Base-by-base conservation (phyloP, 768 basidiomycete genomes). In the Mycena vitilis region DNA sequence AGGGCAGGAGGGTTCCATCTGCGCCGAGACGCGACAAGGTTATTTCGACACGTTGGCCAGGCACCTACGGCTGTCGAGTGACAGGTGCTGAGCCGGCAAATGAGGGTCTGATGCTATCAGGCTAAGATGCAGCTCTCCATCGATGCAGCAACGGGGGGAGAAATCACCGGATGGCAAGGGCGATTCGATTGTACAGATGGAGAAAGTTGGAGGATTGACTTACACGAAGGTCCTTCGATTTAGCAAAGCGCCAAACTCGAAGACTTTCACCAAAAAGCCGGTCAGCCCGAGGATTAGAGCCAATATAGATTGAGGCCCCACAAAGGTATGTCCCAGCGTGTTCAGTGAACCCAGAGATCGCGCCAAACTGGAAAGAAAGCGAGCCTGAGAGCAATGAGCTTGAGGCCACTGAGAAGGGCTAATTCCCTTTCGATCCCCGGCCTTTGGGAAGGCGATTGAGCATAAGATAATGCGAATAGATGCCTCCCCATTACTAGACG, bases 31-130 rank as follows among this genome's bases (percentile, higher is more conserved):
- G 65, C 56, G 48, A 61, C 56, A 66, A 66, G 59, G 42, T 20
- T 66, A 66, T 55, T 60, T 56, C 53, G 38, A 54, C 65, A 49
- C 52, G 54, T 55, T 61, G 53, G 52, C 40, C 65, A 60, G 57
- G 45, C 34, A 54, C 51, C 25, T 22, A 38, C 63, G 25, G 38
- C 57, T 22, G 57, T 64, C 54, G 34, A 36, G 5, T 44, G 55
- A 51, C 47, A 49, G 55, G 55, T 49, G 53, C n/a, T 38, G 45
- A 37, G 36, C 0, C 44, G 52, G 30, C 15, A 47, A n/a, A 25
- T 3, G 13, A 30, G 45, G 55, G 34, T 57, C 15, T 44, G 55
- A 55, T 44, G 38, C 60, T 13, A 37, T 54, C 20, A 52, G n/a
- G 20, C 36, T 25, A 9, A 22, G 38, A 58, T 23, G 37, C n/a